Conservation (phyloP, 164 flowering plant species). For the Dillenia turbinata region DNA sequence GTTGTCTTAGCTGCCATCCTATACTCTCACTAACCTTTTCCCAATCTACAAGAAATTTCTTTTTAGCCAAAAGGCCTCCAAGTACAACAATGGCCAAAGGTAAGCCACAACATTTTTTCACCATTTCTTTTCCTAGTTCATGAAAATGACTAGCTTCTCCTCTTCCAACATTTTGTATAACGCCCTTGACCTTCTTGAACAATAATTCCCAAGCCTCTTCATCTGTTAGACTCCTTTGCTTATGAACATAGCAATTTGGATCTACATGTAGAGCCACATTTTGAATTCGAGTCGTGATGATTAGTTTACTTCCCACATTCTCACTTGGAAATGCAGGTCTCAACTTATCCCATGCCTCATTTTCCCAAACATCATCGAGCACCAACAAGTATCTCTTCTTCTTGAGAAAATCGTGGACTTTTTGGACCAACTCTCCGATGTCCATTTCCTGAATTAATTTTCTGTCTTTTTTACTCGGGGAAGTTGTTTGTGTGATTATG, state of each 20-base stretch:
- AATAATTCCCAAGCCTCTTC: no score
- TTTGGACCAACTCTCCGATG: background rate
- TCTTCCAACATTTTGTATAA: no score
- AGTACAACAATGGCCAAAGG: background rate
- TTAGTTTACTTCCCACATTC: background rate
- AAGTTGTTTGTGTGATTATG: no score
- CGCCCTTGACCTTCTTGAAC: no score
- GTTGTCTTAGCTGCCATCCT: background rate
- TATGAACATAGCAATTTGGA: no score
- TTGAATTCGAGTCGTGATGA: background rate
- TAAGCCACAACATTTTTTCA: background rate
- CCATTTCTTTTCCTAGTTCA: no score
- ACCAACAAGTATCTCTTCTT: background rate
- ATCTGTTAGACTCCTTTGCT: no score
- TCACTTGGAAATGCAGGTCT: background rate
- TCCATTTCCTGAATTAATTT: no score
- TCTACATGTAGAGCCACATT: background rate
- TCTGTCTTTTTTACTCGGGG: no score
- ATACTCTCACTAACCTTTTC: background rate
- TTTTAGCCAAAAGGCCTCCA: background rate
- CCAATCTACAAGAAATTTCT: background rate
- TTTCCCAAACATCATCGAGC: background rate
- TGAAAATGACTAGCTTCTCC: no score
- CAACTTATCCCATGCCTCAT: background rate
- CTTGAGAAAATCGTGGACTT: background rate